A percentile compares a stretch with the other conserved stretches of the same genome.
phyloP scores from a whole-genome alignment of 306 rosid species.

The Pterocarpus macrocarpus region DNA sequence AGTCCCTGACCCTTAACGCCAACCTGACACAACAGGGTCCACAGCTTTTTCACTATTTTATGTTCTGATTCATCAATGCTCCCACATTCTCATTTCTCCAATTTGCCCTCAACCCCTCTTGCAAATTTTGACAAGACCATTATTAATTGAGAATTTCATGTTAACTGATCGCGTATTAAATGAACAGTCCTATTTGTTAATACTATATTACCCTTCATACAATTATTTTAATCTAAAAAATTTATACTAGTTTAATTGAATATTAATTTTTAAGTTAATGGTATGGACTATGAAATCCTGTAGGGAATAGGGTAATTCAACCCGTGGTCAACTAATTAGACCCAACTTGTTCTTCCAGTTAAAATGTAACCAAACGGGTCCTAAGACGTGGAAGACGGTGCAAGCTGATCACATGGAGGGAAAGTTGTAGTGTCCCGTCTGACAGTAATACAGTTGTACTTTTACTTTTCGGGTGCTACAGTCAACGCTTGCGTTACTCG shows the following conservation, averaged over 20 bases:
- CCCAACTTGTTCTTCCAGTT: not conserved
- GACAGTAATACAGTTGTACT: constrained; percentile 11
- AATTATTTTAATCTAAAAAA: not conserved
- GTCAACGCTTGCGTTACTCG: constrained; percentile 65
- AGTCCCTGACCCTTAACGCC: not conserved
- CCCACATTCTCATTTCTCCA: not conserved
- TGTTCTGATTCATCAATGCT: not conserved
- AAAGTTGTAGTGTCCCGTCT: constrained; percentile 39
- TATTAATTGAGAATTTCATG: not conserved
- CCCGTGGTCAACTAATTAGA: not conserved
- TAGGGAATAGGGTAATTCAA: not conserved
- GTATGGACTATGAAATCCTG: not conserved
- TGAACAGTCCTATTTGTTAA: too few relatives aligned
- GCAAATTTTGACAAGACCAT: constrained; percentile 8
- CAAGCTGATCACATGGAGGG: constrained; percentile 30
- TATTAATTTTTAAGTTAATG: not conserved
- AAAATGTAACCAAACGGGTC: constrained; percentile 19
- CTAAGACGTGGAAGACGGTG: not conserved
- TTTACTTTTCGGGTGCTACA: not conserved
- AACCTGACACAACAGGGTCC: constrained; percentile 46
- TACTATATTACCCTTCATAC: too few relatives aligned
- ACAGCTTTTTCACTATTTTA: not conserved
- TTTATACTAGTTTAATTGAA: not conserved
- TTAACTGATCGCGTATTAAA: too few relatives aligned
- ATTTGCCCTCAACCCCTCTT: constrained; percentile 26